phyloP scores from a whole-genome alignment of 148 eudicot species.

The Persicaria tinctoria region DNA sequence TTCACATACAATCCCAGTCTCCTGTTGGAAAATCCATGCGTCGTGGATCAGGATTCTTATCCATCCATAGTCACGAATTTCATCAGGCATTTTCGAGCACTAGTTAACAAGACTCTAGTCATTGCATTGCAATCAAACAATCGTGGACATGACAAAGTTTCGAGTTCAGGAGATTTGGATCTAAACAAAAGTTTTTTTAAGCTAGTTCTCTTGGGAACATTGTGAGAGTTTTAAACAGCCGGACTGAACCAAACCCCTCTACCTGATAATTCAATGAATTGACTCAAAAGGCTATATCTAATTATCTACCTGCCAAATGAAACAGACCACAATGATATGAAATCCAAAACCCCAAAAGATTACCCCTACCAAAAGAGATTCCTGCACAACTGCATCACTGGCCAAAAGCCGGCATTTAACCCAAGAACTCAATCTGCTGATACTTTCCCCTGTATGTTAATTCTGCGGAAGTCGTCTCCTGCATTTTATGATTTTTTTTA shows the following conservation, averaged over 20 bases:
- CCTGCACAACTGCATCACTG: background rate
- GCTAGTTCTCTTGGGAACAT: background rate
- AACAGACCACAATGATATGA: background rate
- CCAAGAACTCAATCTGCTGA: background rate
- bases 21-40: too few relatives aligned
- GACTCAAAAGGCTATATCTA: background rate
- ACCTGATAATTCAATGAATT: background rate
- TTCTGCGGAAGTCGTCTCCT: conserved; percentile 13
- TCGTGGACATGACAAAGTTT: background rate
- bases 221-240: background rate
- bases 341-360: background rate
- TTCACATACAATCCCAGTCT: too few relatives aligned
- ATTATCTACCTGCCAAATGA: background rate
- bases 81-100: too few relatives aligned
- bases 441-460: background rate
- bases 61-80: too few relatives aligned
- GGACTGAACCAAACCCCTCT: background rate
- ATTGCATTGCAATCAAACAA: too few relatives aligned
- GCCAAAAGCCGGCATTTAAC: background rate
- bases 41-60: too few relatives aligned
- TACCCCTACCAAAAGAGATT: background rate
- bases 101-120: too few relatives aligned
- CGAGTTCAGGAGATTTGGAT: background rate
- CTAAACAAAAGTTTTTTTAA: background rate
- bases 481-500: background rate